Evolutionary conservation across 371 early-diverging fungal genomes (phyloP), one percentile per base, ranked within the genome.

Genomic region (Apophysomyces ossiformis): DNA sequence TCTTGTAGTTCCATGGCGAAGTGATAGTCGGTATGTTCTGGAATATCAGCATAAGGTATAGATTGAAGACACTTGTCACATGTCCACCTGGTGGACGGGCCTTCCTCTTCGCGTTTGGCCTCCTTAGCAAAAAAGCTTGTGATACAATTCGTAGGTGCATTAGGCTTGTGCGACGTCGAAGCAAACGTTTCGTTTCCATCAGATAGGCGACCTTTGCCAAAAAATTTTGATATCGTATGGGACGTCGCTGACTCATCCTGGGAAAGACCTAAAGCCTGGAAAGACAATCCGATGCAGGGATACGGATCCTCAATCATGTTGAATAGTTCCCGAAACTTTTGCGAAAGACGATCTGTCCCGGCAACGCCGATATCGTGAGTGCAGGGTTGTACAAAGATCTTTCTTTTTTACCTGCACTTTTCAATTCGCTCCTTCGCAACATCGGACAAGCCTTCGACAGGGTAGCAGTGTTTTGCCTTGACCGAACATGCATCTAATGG

Each of bases 1-100:
- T 64, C 45, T 32, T 76, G 71, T 2, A 85, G 56, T 3, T 73
- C 69, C 12, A 76, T 57, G 7, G 84, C 85, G 62, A 83, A 82
- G 68, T 85, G 85, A 62, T 69, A 85, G 63, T 85, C 85, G 12
- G 75, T 69, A 61, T 85, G 85, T 43, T 85, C 85, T 16, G 70
- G 73, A 15, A 76, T 45, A 6, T 74, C 32, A 3, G 39, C 35
- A 5, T 64, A 13, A 1, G 69, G 60, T 21, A 85, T 67, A 12
- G 32, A 41, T 41, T 79, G 65, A 13, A 65, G 47, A 37, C 85
- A 85, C 45, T 72, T 66, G n/a, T 77, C 78, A 59, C 78, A 80
- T 1, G 45, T 65, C 63, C 71, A 75, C 8, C 56, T 57, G 18
- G 63, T 45, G 61, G 41, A 4, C 61, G 60, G 18, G 13, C 46